Base-by-base conservation (phyloP, 306 rosid species). In the Alnus rubra region DNA sequence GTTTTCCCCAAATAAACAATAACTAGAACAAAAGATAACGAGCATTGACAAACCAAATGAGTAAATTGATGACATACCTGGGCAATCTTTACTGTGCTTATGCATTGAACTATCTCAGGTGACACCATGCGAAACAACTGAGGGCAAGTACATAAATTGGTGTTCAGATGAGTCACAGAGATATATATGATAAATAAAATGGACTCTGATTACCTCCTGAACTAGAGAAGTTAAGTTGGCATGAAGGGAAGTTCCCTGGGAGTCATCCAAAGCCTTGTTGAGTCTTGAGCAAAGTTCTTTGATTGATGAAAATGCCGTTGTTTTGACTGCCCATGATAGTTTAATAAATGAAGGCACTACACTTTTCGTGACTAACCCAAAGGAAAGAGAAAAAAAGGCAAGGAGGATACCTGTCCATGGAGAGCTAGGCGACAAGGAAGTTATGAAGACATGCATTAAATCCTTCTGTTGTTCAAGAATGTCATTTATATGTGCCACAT, bases 241-340 rank as follows among this genome's bases (percentile, higher is more conserved):
- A 86, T 44, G 74, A 28, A 69, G 58, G 1, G 79, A 23, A 68
- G 78, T 82, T 85, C 76, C 89, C 39, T 69, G 77, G 62, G 88
- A 82, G 74, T 87, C 88, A 71, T 74, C 85, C 70, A 85, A n/a
- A 70, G 49, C 89, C 74, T 74, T 79, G 74, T 74, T 81, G 56
- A 90, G 84, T 84, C 88, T 88, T 58, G 95, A 87, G 84, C 94
- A 91, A 75, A 92, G 93, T 83, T 92, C 95, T 86, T 90, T 92
- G 63, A 86, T 85, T 53, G 88, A 86, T 67, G 71, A 75, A 92
- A 94, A 88, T 31, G 86, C 82, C 1, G 97, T 77, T 48, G 90
- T 88, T 94, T 94, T 94, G 82, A 92, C 98, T 92, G 96, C 86
- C 75, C 63, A 74, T 49, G 9, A 83, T 59, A n/a, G 10, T 64